These are phyloP conservation scores for Cystobasidium ongulense DNA, from an alignment of 768 basidiomycete species.

Conservation along the genomic window DNA sequence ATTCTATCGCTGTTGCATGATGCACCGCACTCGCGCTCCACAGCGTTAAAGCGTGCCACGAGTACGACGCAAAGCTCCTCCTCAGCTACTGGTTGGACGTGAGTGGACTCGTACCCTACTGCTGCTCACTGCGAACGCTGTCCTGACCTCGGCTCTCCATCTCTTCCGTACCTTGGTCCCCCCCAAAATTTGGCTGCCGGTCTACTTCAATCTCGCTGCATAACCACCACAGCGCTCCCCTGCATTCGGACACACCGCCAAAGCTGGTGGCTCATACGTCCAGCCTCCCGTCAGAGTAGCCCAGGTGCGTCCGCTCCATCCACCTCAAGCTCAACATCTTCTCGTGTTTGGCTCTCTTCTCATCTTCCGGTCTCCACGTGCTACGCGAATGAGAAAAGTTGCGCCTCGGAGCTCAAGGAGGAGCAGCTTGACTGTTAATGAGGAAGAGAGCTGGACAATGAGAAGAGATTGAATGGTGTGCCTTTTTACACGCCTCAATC, in stretches of 20 bases:
- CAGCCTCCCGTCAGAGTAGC: slow-evolving; percentile 30
- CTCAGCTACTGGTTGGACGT: slow-evolving; percentile 87
- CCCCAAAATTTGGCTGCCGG: not conserved
- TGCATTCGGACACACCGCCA: slow-evolving; percentile 55
- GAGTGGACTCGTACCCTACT: no score
- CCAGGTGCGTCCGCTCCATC: slow-evolving; percentile 5
- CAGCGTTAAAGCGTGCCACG: slow-evolving; percentile 42
- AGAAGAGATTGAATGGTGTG: no score
- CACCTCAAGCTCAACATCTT: not conserved
- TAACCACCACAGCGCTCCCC: slow-evolving; percentile 57
- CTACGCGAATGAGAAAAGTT: no score
- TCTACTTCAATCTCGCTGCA: not conserved
- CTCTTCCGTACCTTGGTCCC: not conserved
- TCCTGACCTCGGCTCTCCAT: not conserved
- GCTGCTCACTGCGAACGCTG: not conserved
- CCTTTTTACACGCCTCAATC: no score
- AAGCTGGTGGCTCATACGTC: slow-evolving; percentile 42
- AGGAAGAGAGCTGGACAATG: no score
- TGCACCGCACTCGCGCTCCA: no score
- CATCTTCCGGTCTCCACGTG: not conserved
- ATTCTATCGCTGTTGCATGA: not conserved
- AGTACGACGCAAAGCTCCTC: slow-evolving; percentile 97
- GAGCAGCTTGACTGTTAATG: slow-evolving; percentile 39
- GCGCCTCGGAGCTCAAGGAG: no score
- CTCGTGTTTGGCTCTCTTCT: not conserved